These are phyloP conservation scores for Yarrowia sp. DNA, from an alignment of 805 yeast genomes.

Conservation along the genomic window DNA sequence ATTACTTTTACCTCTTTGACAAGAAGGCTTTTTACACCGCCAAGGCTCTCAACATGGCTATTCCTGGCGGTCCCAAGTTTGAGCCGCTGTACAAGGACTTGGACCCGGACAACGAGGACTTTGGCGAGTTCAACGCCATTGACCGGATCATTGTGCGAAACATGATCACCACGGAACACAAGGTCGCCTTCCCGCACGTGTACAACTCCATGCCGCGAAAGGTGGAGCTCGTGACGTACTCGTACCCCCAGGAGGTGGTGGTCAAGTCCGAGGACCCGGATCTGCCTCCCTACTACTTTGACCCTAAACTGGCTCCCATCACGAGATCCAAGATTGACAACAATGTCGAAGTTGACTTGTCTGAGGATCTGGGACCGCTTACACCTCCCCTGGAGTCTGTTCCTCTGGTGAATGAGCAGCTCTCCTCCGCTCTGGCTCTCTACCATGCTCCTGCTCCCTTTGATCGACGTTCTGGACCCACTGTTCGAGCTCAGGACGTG, in stretches of 20 bases:
- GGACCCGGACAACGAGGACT: slow-evolving; percentile 72
- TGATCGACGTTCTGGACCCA: slow-evolving; percentile 73
- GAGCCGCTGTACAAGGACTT: slow-evolving; percentile 79
- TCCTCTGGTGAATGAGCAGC: slow-evolving; percentile 53
- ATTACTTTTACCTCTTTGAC: slow-evolving; percentile 75
- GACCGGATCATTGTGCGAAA: slow-evolving; percentile 84
- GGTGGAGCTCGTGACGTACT: slow-evolving; percentile 68
- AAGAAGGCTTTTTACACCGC: slow-evolving; percentile 85
- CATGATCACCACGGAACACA: slow-evolving; percentile 80
- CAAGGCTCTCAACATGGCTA: slow-evolving; percentile 81
- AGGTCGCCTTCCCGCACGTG: slow-evolving; percentile 83
- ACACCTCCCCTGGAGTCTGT: slow-evolving; percentile 54
- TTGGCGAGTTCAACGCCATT: slow-evolving; percentile 86
- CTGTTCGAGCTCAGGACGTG: slow-evolving; percentile 87
- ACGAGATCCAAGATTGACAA: slow-evolving; percentile 44
- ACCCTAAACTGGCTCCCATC: slow-evolving; percentile 64
- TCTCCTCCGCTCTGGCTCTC: slow-evolving; percentile 68
- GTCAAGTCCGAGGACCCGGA: slow-evolving; percentile 58
- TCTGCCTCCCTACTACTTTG: slow-evolving; percentile 63
- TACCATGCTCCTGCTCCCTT: slow-evolving; percentile 88
- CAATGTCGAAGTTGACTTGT: slow-evolving; percentile 53
- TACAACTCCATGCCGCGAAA: slow-evolving; percentile 79
- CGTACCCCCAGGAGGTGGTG: slow-evolving; percentile 64
- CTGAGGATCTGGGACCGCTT: slow-evolving; percentile 52
- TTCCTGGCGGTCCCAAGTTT: slow-evolving; percentile 96